Percentiles rank a stretch among this genome's conserved stretches.
Conservation (phyloP, 129 eudicot genomes). For the Helichrysum umbraculigerum region DNA sequence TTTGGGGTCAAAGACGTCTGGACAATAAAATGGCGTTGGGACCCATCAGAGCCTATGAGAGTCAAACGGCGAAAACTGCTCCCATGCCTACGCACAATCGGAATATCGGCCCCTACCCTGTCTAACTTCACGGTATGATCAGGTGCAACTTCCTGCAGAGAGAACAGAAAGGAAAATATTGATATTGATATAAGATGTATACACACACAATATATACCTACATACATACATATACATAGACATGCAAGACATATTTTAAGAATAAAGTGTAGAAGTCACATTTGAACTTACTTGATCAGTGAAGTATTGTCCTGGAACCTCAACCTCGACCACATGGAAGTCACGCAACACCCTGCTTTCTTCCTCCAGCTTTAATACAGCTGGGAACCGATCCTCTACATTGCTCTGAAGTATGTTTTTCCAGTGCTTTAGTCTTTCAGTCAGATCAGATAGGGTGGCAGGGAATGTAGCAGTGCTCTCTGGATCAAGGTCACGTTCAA, state of each 20-base stretch:
- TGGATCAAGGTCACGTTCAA: slow-evolving; percentile 99
- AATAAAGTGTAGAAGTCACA: too few species aligned
- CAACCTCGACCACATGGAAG: slow-evolving; percentile 96
- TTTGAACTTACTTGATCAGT: slow-evolving; percentile 33
- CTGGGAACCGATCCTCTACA: slow-evolving; percentile 95
- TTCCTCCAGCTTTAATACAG: slow-evolving; percentile 93
- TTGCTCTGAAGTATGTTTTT: slow-evolving; percentile 95
- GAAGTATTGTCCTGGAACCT: slow-evolving; percentile 46
- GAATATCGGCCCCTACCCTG: slow-evolving; percentile 91
- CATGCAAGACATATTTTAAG: neutral
- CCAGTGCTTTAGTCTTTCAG: slow-evolving; percentile 97
- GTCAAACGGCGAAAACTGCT: slow-evolving; percentile 97
- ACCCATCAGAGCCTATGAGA: slow-evolving; percentile 96
- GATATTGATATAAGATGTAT: neutral
- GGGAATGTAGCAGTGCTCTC: slow-evolving; percentile 92
- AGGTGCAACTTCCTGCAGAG: slow-evolving; percentile 90
- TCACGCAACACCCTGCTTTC: slow-evolving; percentile 98
- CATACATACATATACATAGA: neutral
- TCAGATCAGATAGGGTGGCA: slow-evolving; percentile 86
- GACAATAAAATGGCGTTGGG: slow-evolving; percentile 97
- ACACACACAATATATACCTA: neutral
- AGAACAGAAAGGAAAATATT: neutral
- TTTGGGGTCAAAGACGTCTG: slow-evolving; percentile 97
- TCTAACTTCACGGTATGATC: slow-evolving; percentile 98
- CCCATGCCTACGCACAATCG: slow-evolving; percentile 96